Conservation (phyloP, 1,139 yeast genomes). For the Magnusiomyces starmeri region DNA sequence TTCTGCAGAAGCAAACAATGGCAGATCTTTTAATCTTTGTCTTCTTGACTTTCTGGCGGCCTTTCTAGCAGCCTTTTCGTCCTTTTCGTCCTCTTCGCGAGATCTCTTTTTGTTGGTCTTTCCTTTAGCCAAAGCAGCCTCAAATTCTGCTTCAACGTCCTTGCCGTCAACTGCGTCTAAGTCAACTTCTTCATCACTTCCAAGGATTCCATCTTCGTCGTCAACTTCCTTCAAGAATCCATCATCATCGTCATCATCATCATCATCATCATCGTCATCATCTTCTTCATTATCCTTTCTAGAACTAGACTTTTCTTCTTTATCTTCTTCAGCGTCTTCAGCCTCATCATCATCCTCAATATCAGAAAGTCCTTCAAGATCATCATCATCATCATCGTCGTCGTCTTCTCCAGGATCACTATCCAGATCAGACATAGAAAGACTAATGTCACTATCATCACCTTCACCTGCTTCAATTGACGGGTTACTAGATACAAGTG, state of each 20-base stretch:
- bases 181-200: constrained; percentile 20
- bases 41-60: constrained; percentile 42
- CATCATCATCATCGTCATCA: constrained; percentile 30
- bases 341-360: constrained; percentile 30
- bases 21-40: constrained; percentile 59
- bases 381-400: constrained; percentile 32
- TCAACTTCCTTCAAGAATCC: constrained; percentile 29
- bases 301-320: too few relatives aligned
- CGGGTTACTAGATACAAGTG: constrained; percentile 76
- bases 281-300: constrained; percentile 33
- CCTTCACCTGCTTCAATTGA: constrained; percentile 53
- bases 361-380: constrained; percentile 25
- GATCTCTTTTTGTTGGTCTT: constrained; percentile 12
- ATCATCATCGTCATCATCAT: constrained; percentile 20
- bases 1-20: constrained; percentile 84
- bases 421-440: constrained; percentile 20
- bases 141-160: constrained; percentile 17
- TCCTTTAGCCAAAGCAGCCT: constrained; percentile 14
- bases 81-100: constrained; percentile 32
- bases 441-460: constrained; percentile 34
- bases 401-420: constrained; percentile 40
- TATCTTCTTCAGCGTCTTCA: too few relatives aligned
- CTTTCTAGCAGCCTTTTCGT: constrained; percentile 40
- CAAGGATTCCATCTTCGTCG: constrained; percentile 33
- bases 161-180: constrained; percentile 21